Percentiles rank a stretch among this genome's conserved stretches.
phyloP scores from a whole-genome alignment of 495 filamentous ascomycete genomes.

The Talaromyces ruber region DNA sequence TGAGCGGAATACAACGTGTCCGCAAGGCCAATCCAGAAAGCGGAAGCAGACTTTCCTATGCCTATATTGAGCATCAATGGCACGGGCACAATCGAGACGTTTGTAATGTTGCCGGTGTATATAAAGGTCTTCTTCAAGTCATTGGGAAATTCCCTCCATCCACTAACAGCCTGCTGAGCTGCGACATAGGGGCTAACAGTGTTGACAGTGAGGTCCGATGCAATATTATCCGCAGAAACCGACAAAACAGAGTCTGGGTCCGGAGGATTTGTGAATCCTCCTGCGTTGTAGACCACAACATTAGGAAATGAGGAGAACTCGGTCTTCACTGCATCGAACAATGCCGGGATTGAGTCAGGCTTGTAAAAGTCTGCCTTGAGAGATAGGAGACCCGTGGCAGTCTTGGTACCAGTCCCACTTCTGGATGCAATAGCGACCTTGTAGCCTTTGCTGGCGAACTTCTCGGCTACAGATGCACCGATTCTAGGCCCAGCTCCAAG shows the following conservation, averaged over 20 bases:
- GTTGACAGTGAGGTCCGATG: conserved; percentile 27
- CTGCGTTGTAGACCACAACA: conserved; percentile 33
- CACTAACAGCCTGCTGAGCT: conserved; percentile 29
- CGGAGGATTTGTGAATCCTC: conserved; percentile 12
- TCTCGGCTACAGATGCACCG: conserved; percentile 24
- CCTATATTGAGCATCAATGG: conserved; percentile 21
- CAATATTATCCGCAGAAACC: conserved; percentile 16
- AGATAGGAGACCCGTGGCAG: conserved; percentile 18
- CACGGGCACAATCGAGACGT: background rate
- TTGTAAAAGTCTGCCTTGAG: conserved; percentile 31
- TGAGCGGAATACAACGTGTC: conserved; percentile 8
- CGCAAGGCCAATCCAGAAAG: conserved; percentile 28
- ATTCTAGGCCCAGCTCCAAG: conserved; percentile 22
- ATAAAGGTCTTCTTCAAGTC: conserved; percentile 16
- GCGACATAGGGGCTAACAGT: conserved; percentile 30
- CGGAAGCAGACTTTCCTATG: conserved; percentile 30
- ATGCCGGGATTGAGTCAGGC: conserved; percentile 16
- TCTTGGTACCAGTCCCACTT: conserved; percentile 5
- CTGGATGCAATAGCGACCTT: conserved; percentile 33
- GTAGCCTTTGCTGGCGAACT: conserved; percentile 32
- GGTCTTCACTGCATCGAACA: conserved; percentile 28
- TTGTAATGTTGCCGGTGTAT: background rate
- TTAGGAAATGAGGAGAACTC: conserved; percentile 18
- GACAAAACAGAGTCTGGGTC: conserved; percentile 26
- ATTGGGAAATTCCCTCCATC: conserved; percentile 25